Base-by-base conservation (phyloP, 305 asterid species). In the Fraxinus floribunda region DNA sequence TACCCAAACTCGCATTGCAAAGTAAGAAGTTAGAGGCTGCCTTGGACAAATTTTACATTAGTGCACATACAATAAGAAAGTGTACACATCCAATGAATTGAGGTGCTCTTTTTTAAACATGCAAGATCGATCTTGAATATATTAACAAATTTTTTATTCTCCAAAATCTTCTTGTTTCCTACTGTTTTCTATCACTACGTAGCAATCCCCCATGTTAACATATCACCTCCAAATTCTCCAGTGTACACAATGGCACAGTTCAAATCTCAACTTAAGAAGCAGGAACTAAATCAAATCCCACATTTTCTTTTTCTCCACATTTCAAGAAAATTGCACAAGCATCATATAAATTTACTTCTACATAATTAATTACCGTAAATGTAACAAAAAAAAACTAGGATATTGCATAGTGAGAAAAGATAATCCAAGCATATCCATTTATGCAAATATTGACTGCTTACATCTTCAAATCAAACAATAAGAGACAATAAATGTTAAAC, bases 341-440 rank as follows among this genome's bases (percentile, higher is more conserved):
- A 75, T n/a, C 5, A 60, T 4, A 77, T 60, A 7, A 68, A 72
- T 71, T 7, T 0, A 74, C 8, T 20, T 11, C 32, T 52, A 79
- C 73, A 78, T 76, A 46, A 9, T 78, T 70, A 81, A 52, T 24
- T 73, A 60, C 13, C 22, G 71, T 22, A 10, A 36, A 41, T 7
- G 3, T n/a, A 7, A 55, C n/a, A 57, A 46, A 72, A 24, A n/a
- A n/a, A n/a, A n/a, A n/a, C 6, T 38, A 38, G 44, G 32, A 80
- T 66, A 79, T 24, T 75, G 78, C 78, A 83, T 75, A 73, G 32
- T 11, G 22, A 78, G 70, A 74, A 88, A 80, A 84, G 62, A 52
- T 32, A 55, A 78, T 62, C 38, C 82, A 76, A 83, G 80, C 26
- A 83, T 49, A 79, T 80, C 76, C 86, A 84, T 79, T 75, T 86